Evolutionary conservation across 169 alveolate genomes (phyloP).

Genomic region (Plasmodium coatneyi): DNA sequence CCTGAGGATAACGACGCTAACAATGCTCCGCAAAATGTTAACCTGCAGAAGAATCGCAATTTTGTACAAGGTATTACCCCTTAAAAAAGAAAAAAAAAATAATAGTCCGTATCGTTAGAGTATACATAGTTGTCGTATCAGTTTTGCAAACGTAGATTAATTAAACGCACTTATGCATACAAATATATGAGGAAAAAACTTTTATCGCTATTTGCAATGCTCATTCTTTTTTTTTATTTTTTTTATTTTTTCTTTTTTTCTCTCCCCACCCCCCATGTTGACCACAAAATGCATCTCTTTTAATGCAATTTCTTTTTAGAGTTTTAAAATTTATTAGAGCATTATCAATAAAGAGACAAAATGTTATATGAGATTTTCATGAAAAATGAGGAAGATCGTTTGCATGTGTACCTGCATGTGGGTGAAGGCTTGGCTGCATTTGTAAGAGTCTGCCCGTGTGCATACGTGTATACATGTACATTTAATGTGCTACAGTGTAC

Average conservation of each 20-base stretch:
- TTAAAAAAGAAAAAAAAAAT: background rate
- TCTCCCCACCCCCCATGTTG: background rate
- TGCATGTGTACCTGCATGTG: background rate
- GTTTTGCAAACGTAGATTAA: background rate
- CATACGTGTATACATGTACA: background rate
- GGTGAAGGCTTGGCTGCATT: background rate
- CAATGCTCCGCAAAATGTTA: background rate
- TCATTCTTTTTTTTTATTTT: background rate
- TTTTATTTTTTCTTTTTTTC: background rate
- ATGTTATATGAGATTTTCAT: background rate
- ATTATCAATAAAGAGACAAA: constrained; percentile 31
- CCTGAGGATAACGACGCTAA: constrained; percentile 18
- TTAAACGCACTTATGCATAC: background rate
- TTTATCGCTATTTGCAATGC: background rate
- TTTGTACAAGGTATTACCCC: constrained; percentile 48
- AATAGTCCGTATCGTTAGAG: background rate
- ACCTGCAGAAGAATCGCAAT: constrained; percentile 7
- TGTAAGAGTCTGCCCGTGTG: background rate
- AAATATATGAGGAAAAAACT: background rate
- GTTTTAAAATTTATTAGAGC: constrained; percentile 16
- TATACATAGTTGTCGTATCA: background rate
- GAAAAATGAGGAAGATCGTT: constrained; percentile 12
- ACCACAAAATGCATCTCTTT: constrained; percentile 1
- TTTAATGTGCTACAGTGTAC: background rate
- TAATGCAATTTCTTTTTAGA: constrained; percentile 28